These are phyloP conservation scores for Pythium brassicae DNA, from an alignment of 352 stramenopile species.

Conservation along the genomic window DNA sequence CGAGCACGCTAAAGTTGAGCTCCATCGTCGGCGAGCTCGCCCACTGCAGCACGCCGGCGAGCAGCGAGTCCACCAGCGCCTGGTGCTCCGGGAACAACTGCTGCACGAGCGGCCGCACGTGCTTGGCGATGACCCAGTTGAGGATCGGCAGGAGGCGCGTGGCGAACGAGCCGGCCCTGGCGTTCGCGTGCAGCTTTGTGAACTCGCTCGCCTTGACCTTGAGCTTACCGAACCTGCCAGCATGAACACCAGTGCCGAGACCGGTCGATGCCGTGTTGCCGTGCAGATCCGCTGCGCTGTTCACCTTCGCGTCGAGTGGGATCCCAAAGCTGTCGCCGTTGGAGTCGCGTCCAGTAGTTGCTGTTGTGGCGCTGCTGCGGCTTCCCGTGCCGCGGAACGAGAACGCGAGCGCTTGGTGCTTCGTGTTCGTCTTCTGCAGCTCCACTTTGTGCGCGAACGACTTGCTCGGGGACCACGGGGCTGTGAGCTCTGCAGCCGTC, in stretches of 20 bases:
- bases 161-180: slow-evolving; percentile 46
- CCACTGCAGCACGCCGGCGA: slow-evolving; percentile 34
- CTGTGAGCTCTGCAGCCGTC: slow-evolving; percentile 22
- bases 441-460: slow-evolving; percentile 28
- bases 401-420: slow-evolving; percentile 28
- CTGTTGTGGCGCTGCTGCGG: slow-evolving; percentile 4
- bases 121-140: slow-evolving; percentile 31
- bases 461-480: slow-evolving; percentile 29
- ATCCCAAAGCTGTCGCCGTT: slow-evolving; percentile 4
- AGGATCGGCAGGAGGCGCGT: slow-evolving; percentile 39
- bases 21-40: slow-evolving; percentile 41
- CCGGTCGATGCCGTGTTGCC: background rate
- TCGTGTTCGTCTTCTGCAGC: slow-evolving; percentile 21
- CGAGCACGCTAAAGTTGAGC: slow-evolving; percentile 57
- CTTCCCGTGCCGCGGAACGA: slow-evolving; percentile 12
- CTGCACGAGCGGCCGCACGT: slow-evolving; percentile 34
- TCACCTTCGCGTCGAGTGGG: slow-evolving; percentile 1
- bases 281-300: slow-evolving; percentile 7
- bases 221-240: slow-evolving; percentile 12
- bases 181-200: slow-evolving; percentile 59
- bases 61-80: slow-evolving; percentile 46
- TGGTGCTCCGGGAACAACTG: slow-evolving; percentile 52
- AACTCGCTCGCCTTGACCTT: slow-evolving; percentile 47
- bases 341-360: background rate
- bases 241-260: background rate